Percentiles rank a stretch among this genome's conserved stretches.
Conservation (phyloP, 2,329 filamentous ascomycete genomes). For the Monosporascus sp. region DNA sequence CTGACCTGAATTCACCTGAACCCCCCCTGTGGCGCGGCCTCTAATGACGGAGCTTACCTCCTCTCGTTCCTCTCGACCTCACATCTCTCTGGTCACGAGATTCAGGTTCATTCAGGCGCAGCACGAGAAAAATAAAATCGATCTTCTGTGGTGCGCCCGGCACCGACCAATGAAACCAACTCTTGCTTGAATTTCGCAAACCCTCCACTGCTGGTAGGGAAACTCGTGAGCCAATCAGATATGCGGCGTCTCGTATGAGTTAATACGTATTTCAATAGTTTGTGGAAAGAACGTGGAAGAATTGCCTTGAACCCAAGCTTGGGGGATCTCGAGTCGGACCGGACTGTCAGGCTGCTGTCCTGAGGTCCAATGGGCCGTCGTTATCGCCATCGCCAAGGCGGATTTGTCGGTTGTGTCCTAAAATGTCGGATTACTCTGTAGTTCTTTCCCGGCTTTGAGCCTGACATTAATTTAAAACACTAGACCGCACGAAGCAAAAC, state of each 20-base stretch:
- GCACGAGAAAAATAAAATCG: neutral
- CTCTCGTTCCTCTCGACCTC: neutral
- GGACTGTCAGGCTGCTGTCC: too few species aligned
- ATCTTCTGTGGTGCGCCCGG: neutral
- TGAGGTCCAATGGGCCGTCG: too few species aligned
- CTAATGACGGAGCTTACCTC: neutral
- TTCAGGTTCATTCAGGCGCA: neutral
- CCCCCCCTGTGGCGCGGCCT: neutral
- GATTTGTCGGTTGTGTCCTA: neutral
- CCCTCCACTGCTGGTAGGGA: neutral
- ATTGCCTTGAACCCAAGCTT: too few species aligned
- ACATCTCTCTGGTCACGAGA: neutral
- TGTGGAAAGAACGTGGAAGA: too few species aligned
- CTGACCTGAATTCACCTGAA: neutral
- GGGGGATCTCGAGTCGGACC: too few species aligned
- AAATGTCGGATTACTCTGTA: neutral
- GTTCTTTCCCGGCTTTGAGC: neutral
- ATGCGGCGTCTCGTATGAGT: too few species aligned
- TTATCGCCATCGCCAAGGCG: neutral
- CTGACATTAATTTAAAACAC: neutral
- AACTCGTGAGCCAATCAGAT: too few species aligned
- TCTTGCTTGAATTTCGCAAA: neutral
- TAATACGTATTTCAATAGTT: too few species aligned
- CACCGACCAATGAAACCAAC: neutral
- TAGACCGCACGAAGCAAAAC: neutral